Base-by-base conservation (phyloP, 192 early-diverging fungal genomes). In the Allomyces javanicus region DNA sequence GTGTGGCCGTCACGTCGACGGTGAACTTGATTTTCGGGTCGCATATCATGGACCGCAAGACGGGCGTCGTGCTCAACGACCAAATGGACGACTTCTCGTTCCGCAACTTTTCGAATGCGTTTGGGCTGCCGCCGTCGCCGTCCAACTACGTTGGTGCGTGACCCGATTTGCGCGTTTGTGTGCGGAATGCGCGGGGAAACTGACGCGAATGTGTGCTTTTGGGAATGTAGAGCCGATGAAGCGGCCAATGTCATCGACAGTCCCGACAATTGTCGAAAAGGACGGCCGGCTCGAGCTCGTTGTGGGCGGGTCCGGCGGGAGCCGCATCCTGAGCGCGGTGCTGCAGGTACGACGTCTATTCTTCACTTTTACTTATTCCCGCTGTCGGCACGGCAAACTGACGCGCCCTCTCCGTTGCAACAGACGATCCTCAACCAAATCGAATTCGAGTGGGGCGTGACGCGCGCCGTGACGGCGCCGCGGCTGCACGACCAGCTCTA, bases 31-130 rank as follows among this genome's bases (percentile, higher is more conserved):
- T 88, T 63, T 95, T 95, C 79, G 94, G 94, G 12, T 85, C 90
- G 7, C 83, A 83, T 61, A 72, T 97, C 26, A 82, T 95, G 82
- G 91, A 97, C 72, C 83, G 81, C 10, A 75, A 67, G 22, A 93
- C 91, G 0, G 94, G 93, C 22, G 76, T 97, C 64, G 87, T 97
- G 45, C 75, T 97, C 62, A 97, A 97, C 73, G 86, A 95, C 71
- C 87, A 95, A 70, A 94, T 95, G 92, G 89, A 95, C 73, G 93
- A 97, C 69, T 97, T 95, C 68, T 87, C 86, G 12, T 78, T 78
- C 27, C 80, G 78, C 21, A 72, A 68, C 55, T 61, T 69, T 22
- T 68, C 84, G 10, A 89, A 91, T 68, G 73, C 70, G 23, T 89
- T 88, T 83, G 93, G 91, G 19, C 76, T 94, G 26, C 78, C 76